phyloP scores from a whole-genome alignment of 345 rosid genomes.

The Linum usitatissimum region DNA sequence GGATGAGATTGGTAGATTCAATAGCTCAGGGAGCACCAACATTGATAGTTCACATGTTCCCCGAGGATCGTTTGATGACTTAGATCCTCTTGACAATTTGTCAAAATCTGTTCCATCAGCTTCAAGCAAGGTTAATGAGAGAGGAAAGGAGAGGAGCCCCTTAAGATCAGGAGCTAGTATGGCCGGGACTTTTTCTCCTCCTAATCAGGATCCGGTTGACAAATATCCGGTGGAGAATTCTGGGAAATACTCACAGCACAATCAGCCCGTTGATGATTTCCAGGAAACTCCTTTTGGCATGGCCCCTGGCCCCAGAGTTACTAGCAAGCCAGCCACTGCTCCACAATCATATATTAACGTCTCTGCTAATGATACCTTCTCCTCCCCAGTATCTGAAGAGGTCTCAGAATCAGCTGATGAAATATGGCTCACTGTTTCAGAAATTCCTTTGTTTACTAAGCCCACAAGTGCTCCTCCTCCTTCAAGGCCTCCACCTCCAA shows the following conservation, averaged over 20 bases:
- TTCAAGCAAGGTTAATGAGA: constrained; percentile 34
- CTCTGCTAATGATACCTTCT: constrained; percentile 27
- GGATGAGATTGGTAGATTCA: constrained; percentile 37
- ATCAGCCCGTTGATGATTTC: constrained; percentile 30
- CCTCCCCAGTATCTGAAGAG: constrained; percentile 41
- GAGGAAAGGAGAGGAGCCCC: constrained; percentile 40
- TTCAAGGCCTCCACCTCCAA: constrained; percentile 94
- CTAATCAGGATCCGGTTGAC: constrained; percentile 30
- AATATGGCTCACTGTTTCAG: constrained; percentile 87
- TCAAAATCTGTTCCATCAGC: constrained; percentile 42
- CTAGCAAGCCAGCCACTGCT: constrained; percentile 24
- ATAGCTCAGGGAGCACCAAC: constrained; percentile 31
- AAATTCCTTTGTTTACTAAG: constrained; percentile 78
- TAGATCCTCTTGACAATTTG: constrained; percentile 53
- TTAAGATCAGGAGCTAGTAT: constrained; percentile 28
- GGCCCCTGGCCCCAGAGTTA: constrained; percentile 19
- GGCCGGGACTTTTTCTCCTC: constrained; percentile 30
- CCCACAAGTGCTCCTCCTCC: constrained; percentile 88
- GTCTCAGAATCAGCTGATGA: constrained; percentile 51
- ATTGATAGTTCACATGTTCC: constrained; percentile 27
- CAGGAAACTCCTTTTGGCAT: constrained; percentile 39
- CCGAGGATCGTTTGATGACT: constrained; percentile 47
- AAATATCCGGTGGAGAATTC: constrained; percentile 27
- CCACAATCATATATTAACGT: constrained; percentile 34
- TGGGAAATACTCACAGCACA: constrained; percentile 30